Evolutionary conservation across 352 stramenopile species (phyloP).

Genomic region (Pythium chondricola): DNA sequence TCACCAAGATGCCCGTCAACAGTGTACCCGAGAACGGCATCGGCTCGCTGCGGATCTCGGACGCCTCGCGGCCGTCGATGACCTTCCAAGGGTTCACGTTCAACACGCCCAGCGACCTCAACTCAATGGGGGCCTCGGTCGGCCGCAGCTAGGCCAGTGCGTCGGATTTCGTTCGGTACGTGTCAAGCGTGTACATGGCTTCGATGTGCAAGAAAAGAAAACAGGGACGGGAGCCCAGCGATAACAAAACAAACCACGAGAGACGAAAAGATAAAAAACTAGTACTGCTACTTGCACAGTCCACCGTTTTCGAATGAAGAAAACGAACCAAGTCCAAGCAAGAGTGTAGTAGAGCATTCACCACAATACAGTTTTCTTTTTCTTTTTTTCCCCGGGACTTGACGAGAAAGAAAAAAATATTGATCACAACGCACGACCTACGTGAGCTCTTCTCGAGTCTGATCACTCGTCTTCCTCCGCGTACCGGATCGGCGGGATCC

Average conservation of each 20-base stretch:
- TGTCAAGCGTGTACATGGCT: too few species aligned
- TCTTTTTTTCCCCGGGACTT: neutral
- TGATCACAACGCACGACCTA: too few species aligned
- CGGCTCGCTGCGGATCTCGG: conserved; percentile 55
- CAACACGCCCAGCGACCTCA: conserved; percentile 84
- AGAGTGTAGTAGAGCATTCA: too few species aligned
- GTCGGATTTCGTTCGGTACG: too few species aligned
- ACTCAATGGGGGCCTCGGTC: conserved; percentile 61
- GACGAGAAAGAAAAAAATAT: too few species aligned
- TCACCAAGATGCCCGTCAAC: conserved; percentile 89
- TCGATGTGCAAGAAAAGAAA: too few species aligned
- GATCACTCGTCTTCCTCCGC: neutral
- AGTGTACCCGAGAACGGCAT: conserved; percentile 64
- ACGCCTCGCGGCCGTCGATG: conserved; percentile 77
- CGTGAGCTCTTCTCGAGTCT: neutral
- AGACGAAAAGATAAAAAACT: conserved; percentile 2
- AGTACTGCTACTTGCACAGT: too few species aligned
- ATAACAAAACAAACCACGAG: neutral
- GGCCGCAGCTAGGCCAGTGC: conserved; percentile 57
- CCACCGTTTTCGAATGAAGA: too few species aligned
- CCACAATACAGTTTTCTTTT: neutral
- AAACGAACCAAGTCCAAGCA: too few species aligned
- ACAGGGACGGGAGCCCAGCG: conserved; percentile 5
- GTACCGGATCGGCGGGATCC: conserved; percentile 19
- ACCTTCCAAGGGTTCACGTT: conserved; percentile 89